Percentiles rank a stretch among this genome's conserved stretches.
Conservation (phyloP, 2,329 filamentous ascomycete species). For the Arthroderma sp. region DNA sequence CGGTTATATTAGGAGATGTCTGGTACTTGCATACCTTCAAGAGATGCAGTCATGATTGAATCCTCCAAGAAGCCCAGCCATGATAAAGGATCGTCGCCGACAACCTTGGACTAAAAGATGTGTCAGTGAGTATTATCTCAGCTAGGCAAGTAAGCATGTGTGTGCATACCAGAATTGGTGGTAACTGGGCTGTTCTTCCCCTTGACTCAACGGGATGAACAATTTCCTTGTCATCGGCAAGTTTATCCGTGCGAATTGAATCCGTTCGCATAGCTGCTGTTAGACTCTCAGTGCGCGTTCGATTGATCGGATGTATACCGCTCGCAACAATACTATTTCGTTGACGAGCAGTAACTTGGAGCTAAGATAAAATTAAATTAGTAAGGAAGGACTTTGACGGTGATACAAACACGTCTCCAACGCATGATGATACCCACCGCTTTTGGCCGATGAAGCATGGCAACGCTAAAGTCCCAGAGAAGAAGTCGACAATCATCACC, state of each 20-base stretch:
- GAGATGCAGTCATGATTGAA: slow-evolving; percentile 82
- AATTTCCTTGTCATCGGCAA: slow-evolving; percentile 39
- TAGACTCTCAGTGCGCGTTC: slow-evolving; percentile 51
- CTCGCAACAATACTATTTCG: slow-evolving; percentile 22
- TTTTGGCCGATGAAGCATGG: slow-evolving; percentile 87
- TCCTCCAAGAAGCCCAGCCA: slow-evolving; percentile 93
- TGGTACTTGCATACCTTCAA: slow-evolving; percentile 53
- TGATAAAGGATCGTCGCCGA: slow-evolving; percentile 74
- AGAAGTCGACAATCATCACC: slow-evolving; percentile 84
- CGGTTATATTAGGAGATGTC: slow-evolving; percentile 3
- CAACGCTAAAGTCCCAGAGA: slow-evolving; percentile 94
- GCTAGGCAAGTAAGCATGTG: slow-evolving; percentile 1
- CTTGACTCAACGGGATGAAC: slow-evolving; percentile 77
- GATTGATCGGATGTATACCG: slow-evolving; percentile 30
- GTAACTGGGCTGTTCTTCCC: slow-evolving; percentile 68
- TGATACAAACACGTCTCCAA: background rate
- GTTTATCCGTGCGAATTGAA: slow-evolving; percentile 47
- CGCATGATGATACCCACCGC: slow-evolving; percentile 43
- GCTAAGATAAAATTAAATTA: slow-evolving; percentile 11
- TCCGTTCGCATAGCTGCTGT: slow-evolving; percentile 52
- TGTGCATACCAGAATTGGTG: slow-evolving; percentile 63
- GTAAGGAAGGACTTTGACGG: background rate
- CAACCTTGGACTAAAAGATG: slow-evolving; percentile 54
- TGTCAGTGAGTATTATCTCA: slow-evolving; percentile 2
- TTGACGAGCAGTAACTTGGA: slow-evolving; percentile 25